Evolutionary conservation across 768 basidiomycete species (phyloP).

Genomic region (Exidia glandulosa): DNA sequence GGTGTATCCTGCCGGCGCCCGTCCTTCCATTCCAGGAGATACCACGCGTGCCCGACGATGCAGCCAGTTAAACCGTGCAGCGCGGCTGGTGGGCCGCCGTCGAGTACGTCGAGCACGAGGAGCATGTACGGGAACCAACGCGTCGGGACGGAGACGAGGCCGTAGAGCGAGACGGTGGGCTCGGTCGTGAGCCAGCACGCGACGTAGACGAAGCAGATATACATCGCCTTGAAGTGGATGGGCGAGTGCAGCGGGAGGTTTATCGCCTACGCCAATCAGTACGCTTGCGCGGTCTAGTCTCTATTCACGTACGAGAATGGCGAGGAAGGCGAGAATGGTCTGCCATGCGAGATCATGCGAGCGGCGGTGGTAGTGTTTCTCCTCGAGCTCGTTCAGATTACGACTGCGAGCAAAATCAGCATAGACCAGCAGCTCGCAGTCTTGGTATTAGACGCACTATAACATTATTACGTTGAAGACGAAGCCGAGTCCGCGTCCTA

Average conservation of each 20-base stretch:
- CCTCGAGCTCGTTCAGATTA: conserved; percentile 54
- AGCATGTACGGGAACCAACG: conserved; percentile 66
- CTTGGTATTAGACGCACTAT: conserved; percentile 35
- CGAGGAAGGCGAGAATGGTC: conserved; percentile 38
- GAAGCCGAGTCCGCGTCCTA: conserved; percentile 41
- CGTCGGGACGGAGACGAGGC: conserved; percentile 63
- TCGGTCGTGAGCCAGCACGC: conserved; percentile 54
- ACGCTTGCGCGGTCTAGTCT: neutral
- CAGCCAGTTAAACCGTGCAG: conserved; percentile 54
- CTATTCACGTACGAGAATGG: conserved; percentile 47
- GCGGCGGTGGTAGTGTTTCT: conserved; percentile 39
- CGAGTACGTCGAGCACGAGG: conserved; percentile 60
- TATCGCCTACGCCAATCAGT: conserved; percentile 25
- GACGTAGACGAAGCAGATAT: conserved; percentile 59
- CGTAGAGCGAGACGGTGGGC: conserved; percentile 64
- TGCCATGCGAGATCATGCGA: conserved; percentile 77
- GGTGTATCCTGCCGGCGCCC: neutral
- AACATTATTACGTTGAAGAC: conserved; percentile 63
- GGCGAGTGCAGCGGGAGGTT: conserved; percentile 50
- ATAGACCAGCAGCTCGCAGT: neutral
- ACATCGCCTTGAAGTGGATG: conserved; percentile 53
- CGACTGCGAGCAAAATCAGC: conserved; percentile 32
- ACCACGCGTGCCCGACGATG: conserved; percentile 72
- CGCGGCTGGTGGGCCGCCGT: conserved; percentile 37
- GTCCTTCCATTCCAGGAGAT: conserved; percentile 24